Percentiles rank a stretch among this genome's conserved stretches.
Conservation (phyloP, 768 basidiomycete genomes). For the Serendipita indica region DNA sequence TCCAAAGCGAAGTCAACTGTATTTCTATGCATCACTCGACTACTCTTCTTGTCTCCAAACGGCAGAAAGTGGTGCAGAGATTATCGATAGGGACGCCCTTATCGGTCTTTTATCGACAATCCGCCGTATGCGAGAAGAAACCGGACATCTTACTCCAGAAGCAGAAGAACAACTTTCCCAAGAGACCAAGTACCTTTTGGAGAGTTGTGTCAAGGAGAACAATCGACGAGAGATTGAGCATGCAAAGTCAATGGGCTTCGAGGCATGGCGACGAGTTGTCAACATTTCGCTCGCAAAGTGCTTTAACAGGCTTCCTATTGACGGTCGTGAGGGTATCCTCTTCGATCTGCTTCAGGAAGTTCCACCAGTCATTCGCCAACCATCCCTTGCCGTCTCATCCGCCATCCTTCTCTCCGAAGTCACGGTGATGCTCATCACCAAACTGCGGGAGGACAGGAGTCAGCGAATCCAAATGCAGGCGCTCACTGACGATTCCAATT, state of each 20-base stretch:
- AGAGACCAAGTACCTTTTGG: slow-evolving; percentile 64
- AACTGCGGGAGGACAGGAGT: slow-evolving; percentile 69
- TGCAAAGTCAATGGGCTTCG: slow-evolving; percentile 54
- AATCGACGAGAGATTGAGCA: slow-evolving; percentile 67
- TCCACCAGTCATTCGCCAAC: slow-evolving; percentile 49
- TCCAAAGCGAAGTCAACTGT: slow-evolving; percentile 41
- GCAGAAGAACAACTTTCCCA: slow-evolving; percentile 50
- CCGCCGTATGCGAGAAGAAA: slow-evolving; percentile 25
- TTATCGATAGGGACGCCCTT: slow-evolving; percentile 63
- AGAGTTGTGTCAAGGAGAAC: slow-evolving; percentile 78
- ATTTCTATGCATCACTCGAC: slow-evolving; percentile 40
- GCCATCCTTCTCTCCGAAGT: slow-evolving; percentile 74
- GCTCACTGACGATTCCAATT: slow-evolving; percentile 37
- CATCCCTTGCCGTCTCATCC: slow-evolving; percentile 52
- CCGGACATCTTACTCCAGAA: slow-evolving; percentile 29
- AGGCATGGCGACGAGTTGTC: slow-evolving; percentile 72
- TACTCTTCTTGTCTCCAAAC: slow-evolving; percentile 52
- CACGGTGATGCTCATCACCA: slow-evolving; percentile 68
- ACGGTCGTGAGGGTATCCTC: slow-evolving; percentile 73
- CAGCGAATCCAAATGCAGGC: slow-evolving; percentile 56
- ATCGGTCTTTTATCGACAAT: slow-evolving; percentile 51
- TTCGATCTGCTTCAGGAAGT: slow-evolving; percentile 81
- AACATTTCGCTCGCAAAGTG: slow-evolving; percentile 79
- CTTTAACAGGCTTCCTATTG: slow-evolving; percentile 66
- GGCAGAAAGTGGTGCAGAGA: slow-evolving; percentile 61